Conservation (phyloP, 202 grass and related monocot species). For the Elaeis oleifera region DNA sequence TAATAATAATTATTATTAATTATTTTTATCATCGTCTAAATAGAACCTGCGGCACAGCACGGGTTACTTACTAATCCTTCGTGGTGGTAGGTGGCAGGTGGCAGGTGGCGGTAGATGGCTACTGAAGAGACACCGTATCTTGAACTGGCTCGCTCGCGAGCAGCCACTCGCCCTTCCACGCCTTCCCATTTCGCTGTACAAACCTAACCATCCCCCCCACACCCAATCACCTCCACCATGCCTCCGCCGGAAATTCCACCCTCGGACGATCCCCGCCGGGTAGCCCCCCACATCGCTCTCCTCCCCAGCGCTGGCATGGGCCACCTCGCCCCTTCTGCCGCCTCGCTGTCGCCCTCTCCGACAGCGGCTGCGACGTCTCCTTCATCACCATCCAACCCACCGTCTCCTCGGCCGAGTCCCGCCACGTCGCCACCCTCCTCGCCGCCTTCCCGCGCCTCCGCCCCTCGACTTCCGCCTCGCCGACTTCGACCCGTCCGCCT, state of each 20-base stretch:
- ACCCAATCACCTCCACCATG: too few species aligned
- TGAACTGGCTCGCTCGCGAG: too few species aligned
- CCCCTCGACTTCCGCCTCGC: conserved; percentile 40
- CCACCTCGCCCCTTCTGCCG: conserved; percentile 52
- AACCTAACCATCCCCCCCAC: too few species aligned
- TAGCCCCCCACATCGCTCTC: conserved; percentile 39
- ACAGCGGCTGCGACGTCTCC: conserved; percentile 49
- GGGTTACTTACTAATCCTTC: too few species aligned
- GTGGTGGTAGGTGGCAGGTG: too few species aligned
- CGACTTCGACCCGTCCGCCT: conserved; percentile 31
- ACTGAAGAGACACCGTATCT: too few species aligned
- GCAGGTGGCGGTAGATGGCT: too few species aligned
- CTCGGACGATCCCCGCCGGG: neutral
- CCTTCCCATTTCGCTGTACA: too few species aligned
- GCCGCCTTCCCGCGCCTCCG: conserved; percentile 27
- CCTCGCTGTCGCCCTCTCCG: conserved; percentile 22
- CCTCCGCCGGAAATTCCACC: neutral
- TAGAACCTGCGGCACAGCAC: too few species aligned
- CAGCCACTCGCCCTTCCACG: too few species aligned
- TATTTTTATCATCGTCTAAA: too few species aligned
- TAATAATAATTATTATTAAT: too few species aligned
- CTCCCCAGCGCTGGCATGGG: conserved; percentile 76
- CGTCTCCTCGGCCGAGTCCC: conserved; percentile 47
- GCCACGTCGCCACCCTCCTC: conserved; percentile 32
- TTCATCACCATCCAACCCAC: conserved; percentile 37